Evolutionary conservation across 192 early-diverging fungal species (phyloP).

Genomic region (Backusella tarrabulga): DNA sequence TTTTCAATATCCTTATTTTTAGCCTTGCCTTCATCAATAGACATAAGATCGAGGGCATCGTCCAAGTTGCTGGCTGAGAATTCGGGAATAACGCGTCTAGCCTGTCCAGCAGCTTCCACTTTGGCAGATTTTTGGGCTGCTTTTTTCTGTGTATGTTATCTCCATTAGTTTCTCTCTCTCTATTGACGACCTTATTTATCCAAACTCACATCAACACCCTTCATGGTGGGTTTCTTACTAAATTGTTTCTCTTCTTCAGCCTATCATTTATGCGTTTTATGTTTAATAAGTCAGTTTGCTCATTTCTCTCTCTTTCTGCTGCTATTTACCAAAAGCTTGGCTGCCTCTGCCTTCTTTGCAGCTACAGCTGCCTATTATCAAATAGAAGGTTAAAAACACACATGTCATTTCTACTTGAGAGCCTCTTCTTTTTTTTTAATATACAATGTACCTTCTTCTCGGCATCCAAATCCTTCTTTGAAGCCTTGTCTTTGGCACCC

Average conservation of each 20-base stretch:
- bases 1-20: conserved; percentile 66
- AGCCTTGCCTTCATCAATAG: conserved; percentile 27
- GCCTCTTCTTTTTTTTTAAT: neutral
- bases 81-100: conserved; percentile 56
- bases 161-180: neutral
- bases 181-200: neutral
- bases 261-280: neutral
- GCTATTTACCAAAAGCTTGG: conserved; percentile 41
- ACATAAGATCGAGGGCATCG: conserved; percentile 78
- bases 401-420: neutral
- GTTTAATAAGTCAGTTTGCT: neutral
- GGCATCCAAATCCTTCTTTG: conserved; percentile 62
- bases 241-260: conserved; percentile 57
- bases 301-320: neutral
- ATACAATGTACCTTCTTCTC: conserved; percentile 42
- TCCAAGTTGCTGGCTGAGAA: conserved; percentile 84
- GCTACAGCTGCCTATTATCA: conserved; percentile 40
- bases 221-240: conserved; percentile 40
- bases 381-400: neutral
- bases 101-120: conserved; percentile 39
- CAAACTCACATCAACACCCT: conserved; percentile 47
- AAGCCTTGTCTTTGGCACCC: conserved; percentile 64
- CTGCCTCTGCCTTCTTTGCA: conserved; percentile 55
- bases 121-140: conserved; percentile 56
- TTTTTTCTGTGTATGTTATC: conserved; percentile 42